Evolutionary conservation across 2,329 filamentous ascomycete genomes (phyloP).

Genomic region (Sarocladiaceae sp.): DNA sequence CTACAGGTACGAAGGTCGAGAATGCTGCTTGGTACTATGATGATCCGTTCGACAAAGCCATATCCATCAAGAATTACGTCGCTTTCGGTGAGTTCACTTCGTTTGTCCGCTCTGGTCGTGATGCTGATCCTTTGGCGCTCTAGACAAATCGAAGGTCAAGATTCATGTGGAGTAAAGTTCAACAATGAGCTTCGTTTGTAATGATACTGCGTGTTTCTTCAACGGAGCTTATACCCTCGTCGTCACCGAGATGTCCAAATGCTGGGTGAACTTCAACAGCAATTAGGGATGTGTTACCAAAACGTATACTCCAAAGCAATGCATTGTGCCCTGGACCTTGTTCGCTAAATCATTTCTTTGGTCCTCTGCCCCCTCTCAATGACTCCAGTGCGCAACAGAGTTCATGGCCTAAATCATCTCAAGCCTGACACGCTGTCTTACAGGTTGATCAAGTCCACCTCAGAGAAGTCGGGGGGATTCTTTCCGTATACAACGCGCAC

Average conservation of each 20-base stretch:
- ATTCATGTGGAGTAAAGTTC: not conserved
- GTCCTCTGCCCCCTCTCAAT: not conserved
- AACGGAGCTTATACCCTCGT: too few relatives aligned
- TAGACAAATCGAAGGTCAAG: conserved; percentile 2
- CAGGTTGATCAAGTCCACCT: conserved; percentile 78
- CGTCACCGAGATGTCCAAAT: too few relatives aligned
- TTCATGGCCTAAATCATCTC: too few relatives aligned
- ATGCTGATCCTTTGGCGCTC: not conserved
- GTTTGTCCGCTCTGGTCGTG: not conserved
- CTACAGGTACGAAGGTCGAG: not conserved
- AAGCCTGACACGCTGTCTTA: too few relatives aligned
- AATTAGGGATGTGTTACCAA: too few relatives aligned
- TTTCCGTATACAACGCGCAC: conserved; percentile 75
- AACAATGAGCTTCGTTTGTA: not conserved
- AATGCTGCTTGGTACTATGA: not conserved
- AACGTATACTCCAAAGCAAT: conserved; percentile 4
- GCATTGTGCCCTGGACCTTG: not conserved
- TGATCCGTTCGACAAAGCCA: not conserved
- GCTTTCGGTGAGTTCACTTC: not conserved
- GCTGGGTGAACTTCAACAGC: too few relatives aligned
- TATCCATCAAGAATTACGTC: not conserved
- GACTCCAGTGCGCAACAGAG: too few relatives aligned
- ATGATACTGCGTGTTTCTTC: conserved; percentile 4
- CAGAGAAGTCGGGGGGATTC: conserved; percentile 84
- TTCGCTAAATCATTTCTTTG: too few relatives aligned